Evolutionary conservation across 352 stramenopile genomes (phyloP).

Genomic region (Aphanomyces cochlioides): DNA sequence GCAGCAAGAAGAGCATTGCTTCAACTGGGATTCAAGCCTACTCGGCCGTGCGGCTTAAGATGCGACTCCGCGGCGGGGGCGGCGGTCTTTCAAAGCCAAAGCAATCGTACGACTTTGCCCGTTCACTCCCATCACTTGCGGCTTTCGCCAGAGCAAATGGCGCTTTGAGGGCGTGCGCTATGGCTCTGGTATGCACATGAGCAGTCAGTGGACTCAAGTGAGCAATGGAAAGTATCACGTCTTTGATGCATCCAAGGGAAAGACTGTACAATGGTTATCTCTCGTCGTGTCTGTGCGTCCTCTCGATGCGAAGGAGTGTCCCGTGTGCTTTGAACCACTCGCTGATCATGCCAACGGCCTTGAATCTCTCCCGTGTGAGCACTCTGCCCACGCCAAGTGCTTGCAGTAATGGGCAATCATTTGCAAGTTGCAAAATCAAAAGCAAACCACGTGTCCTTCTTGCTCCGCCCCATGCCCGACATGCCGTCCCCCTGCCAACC

Average conservation of each 20-base stretch:
- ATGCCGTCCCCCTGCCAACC: too few species aligned
- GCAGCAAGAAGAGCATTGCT: background rate
- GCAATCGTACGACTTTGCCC: conserved; percentile 3
- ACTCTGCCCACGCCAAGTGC: conserved; percentile 7
- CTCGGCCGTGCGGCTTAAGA: background rate
- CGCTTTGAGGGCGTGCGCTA: conserved; percentile 21
- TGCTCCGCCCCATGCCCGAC: background rate
- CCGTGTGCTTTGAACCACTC: conserved; percentile 17
- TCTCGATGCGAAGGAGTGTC: background rate
- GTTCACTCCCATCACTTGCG: conserved; percentile 8
- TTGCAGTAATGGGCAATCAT: background rate
- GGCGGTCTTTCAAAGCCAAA: background rate
- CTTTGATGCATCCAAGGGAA: background rate
- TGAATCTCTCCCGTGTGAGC: background rate
- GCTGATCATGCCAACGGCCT: background rate
- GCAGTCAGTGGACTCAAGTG: conserved; percentile 3
- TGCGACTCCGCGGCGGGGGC: conserved; percentile 17
- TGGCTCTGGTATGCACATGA: conserved; percentile 19
- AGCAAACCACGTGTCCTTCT: background rate
- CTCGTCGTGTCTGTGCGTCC: conserved; percentile 1
- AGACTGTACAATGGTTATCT: background rate
- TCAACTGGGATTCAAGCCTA: background rate
- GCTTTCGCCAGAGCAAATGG: conserved; percentile 24
- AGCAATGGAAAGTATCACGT: background rate
- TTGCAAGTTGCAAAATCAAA: background rate